Evolutionary conservation across 2,329 filamentous ascomycete species (phyloP), one percentile per base, ranked within the genome.

Genomic region (Claviceps sp.): DNA sequence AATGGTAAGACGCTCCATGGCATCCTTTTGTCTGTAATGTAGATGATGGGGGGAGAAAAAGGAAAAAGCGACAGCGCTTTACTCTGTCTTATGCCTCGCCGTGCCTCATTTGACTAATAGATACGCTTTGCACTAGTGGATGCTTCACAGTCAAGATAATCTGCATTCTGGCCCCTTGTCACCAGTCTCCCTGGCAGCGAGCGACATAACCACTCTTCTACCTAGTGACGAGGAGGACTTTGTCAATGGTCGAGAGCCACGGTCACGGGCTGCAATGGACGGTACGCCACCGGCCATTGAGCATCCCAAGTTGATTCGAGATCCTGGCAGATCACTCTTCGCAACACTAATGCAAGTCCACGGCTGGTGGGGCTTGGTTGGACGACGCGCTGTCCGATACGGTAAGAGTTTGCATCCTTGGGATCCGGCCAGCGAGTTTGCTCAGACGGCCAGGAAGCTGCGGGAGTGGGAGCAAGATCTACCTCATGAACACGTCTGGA

Each of bases 141-240:
- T 79, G 75, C 59, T 80, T 37, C 73, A 79, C 58, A 78, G 72
- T 56, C 77, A 80, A 58, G 77, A 80, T 55, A 78, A 77, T 56
- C 66, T 80, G 24, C 74, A 78, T 55, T 77, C 75, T 0, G 73
- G 75, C 0, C 73, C 74, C 3, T 65, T 67, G 34, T 75, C 74
- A 11, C 75, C 76, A 2, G 68, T 77, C 2, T 74, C 75, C 0
- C 65, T 80, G 3, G 69, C 70, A 5, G 72, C 74, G 3, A 68
- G 69, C 37, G 76, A 80, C 54, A 79, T 80, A 44, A 78, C 75
- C 0, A 66, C 76, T 1, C 65, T 79, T 22, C 68, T 80, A 1
- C 77, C 77, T 0, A 71, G 74, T 58, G 69, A 74, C 53, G 77
- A 80, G 57, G 63, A 67, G 0, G 73, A 78, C 52, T 80, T 79